Base-by-base conservation (phyloP, 768 basidiomycete species). In the Tulasnella sp. region DNA sequence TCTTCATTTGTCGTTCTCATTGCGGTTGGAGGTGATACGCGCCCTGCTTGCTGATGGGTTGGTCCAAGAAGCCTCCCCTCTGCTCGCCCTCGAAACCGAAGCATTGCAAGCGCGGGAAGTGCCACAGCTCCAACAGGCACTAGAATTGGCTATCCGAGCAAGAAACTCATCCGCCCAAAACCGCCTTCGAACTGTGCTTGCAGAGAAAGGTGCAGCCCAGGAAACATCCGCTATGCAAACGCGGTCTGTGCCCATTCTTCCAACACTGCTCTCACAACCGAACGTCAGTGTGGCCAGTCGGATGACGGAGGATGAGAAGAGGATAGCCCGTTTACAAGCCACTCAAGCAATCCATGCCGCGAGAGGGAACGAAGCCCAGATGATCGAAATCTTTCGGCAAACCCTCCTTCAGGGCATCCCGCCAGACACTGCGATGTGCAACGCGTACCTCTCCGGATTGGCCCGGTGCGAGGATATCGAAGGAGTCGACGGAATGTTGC, bases 371-470 rank as follows among this genome's bases (percentile, higher is more conserved):
- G 89, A 89, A 18, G 82, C 89, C 78, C 82, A 83, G 27, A 92
- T 93, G 2, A 89, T 68, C 7, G 62, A 27, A 68, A 31, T 68
- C 4, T 68, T 68, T 68, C 62, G 62, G 5, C 62, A 34, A 68
- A 68, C 62, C 8, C 62, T 68, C 16, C n/a, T 68, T 27, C 62
- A 68, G 27, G 62, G 62, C 12, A 34, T 68, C 27, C n/a, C 1
- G 27, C 62, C 62, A 68, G 62, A 92, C 83, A 83, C 85, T 48
- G 85, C 89, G 79, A 85, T 92, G 46, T 94, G 88, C 83, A 90
- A 88, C 80, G 88, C 88, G 80, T 86, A 95, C 79, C 86, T 96
- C 52, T 86, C 89, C 77, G 86, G 87, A 75, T 90, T 92, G 81
- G 88, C 90, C 16, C 83, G 84, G 52, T 86, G 86, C 18, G 90